These are phyloP conservation scores for Turnera subulata DNA, from an alignment of 345 rosid species.

Conservation along the genomic window DNA sequence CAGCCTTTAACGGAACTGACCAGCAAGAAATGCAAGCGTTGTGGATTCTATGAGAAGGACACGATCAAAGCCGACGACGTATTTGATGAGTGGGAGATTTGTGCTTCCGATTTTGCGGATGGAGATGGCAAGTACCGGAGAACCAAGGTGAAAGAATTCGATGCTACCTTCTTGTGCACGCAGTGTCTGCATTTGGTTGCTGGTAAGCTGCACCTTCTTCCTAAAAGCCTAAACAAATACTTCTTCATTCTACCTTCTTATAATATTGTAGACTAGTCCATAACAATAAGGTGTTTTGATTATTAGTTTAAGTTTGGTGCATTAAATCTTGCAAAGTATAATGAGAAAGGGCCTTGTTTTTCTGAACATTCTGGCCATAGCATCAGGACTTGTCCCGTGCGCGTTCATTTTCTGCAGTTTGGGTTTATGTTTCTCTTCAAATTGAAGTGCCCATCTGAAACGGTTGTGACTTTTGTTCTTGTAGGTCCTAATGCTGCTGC, in stretches of 20 bases:
- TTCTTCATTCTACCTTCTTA: no score
- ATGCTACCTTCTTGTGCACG: constrained; percentile 62
- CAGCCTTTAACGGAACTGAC: constrained; percentile 67
- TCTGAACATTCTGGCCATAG: no score
- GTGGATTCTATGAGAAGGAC: constrained; percentile 85
- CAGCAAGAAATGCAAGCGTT: constrained; percentile 80
- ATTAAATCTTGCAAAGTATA: no score
- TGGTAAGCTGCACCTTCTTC: constrained; percentile 36
- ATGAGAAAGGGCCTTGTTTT: no score
- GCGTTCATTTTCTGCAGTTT: no score
- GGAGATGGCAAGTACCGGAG: constrained; percentile 50
- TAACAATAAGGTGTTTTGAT: no score
- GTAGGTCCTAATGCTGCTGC: constrained; percentile 36
- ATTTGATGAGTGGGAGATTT: constrained; percentile 86
- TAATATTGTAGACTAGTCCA: no score
- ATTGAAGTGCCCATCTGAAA: no score
- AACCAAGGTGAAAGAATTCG: constrained; percentile 46
- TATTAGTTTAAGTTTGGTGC: no score
- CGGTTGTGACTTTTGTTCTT: no score
- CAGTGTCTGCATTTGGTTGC: constrained; percentile 39
- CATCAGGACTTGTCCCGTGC: no score
- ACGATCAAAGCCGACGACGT: constrained; percentile 48
- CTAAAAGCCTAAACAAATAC: not conserved
- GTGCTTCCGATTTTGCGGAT: constrained; percentile 66
- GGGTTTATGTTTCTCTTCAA: no score